These are phyloP conservation scores for Apostasia shenzhenica DNA, from an alignment of 106 monocot genomes.

Conservation along the genomic window DNA sequence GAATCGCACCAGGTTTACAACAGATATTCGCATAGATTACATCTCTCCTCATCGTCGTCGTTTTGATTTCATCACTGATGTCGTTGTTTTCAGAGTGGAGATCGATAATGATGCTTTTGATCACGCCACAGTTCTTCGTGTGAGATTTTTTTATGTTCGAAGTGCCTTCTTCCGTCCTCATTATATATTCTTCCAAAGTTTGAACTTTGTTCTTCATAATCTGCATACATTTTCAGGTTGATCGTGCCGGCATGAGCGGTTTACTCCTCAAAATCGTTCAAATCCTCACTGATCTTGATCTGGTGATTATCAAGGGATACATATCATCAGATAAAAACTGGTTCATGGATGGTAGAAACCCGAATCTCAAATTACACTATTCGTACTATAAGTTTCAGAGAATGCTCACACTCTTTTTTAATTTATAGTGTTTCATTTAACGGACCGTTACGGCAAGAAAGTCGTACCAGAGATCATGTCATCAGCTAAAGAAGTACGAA, in stretches of 20 bases:
- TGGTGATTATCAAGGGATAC: slow-evolving; percentile 48
- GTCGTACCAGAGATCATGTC: slow-evolving; percentile 24
- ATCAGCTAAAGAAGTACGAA: background rate
- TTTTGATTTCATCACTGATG: background rate
- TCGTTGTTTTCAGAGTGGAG: slow-evolving; percentile 18
- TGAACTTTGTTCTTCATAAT: background rate
- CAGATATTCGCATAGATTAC: too few species aligned
- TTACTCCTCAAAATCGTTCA: slow-evolving; percentile 59
- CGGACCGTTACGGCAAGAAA: slow-evolving; percentile 51
- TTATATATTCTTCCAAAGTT: background rate
- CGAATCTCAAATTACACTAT: background rate
- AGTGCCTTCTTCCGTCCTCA: too few species aligned
- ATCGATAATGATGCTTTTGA: slow-evolving; percentile 40
- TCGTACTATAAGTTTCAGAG: background rate
- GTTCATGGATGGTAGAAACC: slow-evolving; percentile 64
- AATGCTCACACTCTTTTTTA: background rate
- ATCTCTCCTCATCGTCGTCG: background rate
- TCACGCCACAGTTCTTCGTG: slow-evolving; percentile 32
- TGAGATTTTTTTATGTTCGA: slow-evolving; percentile 8
- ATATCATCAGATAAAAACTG: slow-evolving; percentile 56
- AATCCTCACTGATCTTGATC: slow-evolving; percentile 48
- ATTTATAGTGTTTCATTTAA: slow-evolving; percentile 52
- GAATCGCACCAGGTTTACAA: slow-evolving; percentile 15
- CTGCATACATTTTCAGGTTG: slow-evolving; percentile 22
- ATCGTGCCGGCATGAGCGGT: slow-evolving; percentile 46